Base-by-base conservation (phyloP, 768 basidiomycete species). In the Pleurotus eryngii region DNA sequence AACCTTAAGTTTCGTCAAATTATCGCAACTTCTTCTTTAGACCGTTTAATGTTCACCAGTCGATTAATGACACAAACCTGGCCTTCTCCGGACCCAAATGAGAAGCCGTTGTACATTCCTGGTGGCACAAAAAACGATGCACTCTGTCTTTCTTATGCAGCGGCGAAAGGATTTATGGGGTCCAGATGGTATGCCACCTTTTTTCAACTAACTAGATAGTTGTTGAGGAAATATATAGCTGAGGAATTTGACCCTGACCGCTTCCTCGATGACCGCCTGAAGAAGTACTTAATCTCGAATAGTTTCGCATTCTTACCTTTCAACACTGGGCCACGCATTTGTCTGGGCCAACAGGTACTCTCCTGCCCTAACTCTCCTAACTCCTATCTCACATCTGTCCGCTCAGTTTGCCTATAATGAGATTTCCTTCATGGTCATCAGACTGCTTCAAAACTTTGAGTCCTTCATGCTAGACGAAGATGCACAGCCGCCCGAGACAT, bases 291-390 rank as follows among this genome's bases (percentile, higher is more conserved):
- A 22, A 72, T 80, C 27, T 77, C 80, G 38, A 86, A 87, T 60
- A 79, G 85, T 0, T 87, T 85, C 72, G 85, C 87, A 58, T 90
- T 90, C 72, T 74, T 88, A 3, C 84, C 84, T 14, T 85, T 85
- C 73, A 84, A 84, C 56, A 82, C 78, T 2, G 79, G 79, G 14
- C 84, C 83, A 4, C 75, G 82, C 14, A 83, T 84, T 55, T 84
- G 83, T 60, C 75, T 83, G 4, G 83, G 83, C 4, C 84, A 85
- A 72, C 81, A 84, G 70, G 83, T 78, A 50, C 39, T 58, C 57
- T 18, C 46, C 30, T 35, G 30, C 30, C 30, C 11, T 35, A 11
- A 35, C 9, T 35, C 30, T 35, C 30, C 11, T 3, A 35, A 11
- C 30, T 35, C 11, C 30, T 35, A 35, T 3, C 30, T 35, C 30